Evolutionary conservation across 2,329 filamentous ascomycete species (phyloP).

Genomic region (Albophoma yamanashiensis): DNA sequence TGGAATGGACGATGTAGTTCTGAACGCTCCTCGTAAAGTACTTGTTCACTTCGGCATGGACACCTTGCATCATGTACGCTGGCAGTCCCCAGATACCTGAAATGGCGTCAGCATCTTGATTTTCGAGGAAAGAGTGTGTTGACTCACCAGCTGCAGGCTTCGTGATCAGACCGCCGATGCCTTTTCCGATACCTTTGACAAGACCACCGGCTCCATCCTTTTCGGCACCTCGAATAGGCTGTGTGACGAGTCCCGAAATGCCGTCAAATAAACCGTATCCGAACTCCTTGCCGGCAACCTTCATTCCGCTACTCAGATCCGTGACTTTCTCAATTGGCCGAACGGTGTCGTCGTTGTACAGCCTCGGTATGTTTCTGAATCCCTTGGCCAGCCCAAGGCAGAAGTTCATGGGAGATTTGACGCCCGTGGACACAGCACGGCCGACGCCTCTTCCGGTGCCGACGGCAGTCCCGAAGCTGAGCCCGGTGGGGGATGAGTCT

Average conservation of each 20-base stretch:
- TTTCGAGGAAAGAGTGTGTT: not conserved
- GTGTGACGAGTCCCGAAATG: slow-evolving; percentile 68
- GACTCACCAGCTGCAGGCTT: slow-evolving; percentile 68
- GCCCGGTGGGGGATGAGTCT: slow-evolving; percentile 9
- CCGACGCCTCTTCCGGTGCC: slow-evolving; percentile 57
- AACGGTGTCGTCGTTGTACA: slow-evolving; percentile 79
- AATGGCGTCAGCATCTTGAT: not conserved
- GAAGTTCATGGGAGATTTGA: slow-evolving; percentile 78
- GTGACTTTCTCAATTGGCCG: slow-evolving; percentile 71
- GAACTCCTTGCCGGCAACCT: slow-evolving; percentile 68
- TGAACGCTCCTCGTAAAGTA: slow-evolving; percentile 59
- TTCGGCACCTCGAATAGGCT: slow-evolving; percentile 53
- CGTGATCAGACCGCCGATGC: slow-evolving; percentile 67
- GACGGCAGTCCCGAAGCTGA: slow-evolving; percentile 46
- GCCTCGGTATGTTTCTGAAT: slow-evolving; percentile 75
- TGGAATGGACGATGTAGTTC: slow-evolving; percentile 70
- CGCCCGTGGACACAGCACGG: slow-evolving; percentile 62
- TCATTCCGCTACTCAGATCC: slow-evolving; percentile 63
- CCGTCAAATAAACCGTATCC: slow-evolving; percentile 72
- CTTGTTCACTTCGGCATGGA: slow-evolving; percentile 68
- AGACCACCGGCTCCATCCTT: slow-evolving; percentile 47
- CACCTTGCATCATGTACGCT: slow-evolving; percentile 73
- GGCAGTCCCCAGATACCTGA: slow-evolving; percentile 58
- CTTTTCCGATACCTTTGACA: slow-evolving; percentile 72
- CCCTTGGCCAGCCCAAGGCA: slow-evolving; percentile 73